phyloP scores from a whole-genome alignment of 2,329 filamentous ascomycete species.

The Cercospora sp. region DNA sequence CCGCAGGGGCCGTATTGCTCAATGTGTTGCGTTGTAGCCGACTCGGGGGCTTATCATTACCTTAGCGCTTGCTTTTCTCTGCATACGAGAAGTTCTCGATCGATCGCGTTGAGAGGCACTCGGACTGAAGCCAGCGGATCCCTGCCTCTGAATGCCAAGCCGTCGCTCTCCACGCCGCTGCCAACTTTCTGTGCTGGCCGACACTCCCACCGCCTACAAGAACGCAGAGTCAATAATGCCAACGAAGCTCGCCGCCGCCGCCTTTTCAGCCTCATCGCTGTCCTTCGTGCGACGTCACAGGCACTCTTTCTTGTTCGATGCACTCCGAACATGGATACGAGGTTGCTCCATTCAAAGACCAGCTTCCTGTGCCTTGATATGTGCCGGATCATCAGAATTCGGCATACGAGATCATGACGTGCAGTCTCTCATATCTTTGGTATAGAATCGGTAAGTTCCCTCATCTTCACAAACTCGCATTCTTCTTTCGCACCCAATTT shows the following conservation, averaged over 20 bases:
- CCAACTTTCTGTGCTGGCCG: conserved; percentile 4
- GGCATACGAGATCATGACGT: conserved; percentile 8
- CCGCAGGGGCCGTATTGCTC: not conserved
- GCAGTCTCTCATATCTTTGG: not conserved
- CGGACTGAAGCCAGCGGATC: not conserved
- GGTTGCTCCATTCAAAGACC: not conserved
- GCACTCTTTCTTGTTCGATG: not conserved
- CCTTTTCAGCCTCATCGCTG: not conserved
- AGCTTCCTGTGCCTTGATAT: conserved; percentile 2
- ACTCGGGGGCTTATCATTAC: not conserved
- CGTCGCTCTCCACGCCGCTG: not conserved
- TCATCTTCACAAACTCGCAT: not conserved
- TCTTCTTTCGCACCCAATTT: not conserved
- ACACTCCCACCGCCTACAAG: conserved; percentile 10
- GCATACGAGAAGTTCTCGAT: no score
- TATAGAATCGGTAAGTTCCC: not conserved
- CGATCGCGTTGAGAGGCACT: not conserved
- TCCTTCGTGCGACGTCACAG: not conserved
- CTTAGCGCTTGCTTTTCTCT: not conserved
- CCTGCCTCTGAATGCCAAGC: not conserved
- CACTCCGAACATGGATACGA: not conserved
- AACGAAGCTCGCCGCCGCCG: not conserved
- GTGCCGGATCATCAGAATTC: no score
- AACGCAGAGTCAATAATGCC: not conserved
- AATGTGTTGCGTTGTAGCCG: not conserved